A percentile compares a stretch with the other conserved stretches of the same genome.
These are phyloP conservation scores for Chlorella vulgaris DNA, from an alignment of 139 green algal species.

Conservation along the genomic window DNA sequence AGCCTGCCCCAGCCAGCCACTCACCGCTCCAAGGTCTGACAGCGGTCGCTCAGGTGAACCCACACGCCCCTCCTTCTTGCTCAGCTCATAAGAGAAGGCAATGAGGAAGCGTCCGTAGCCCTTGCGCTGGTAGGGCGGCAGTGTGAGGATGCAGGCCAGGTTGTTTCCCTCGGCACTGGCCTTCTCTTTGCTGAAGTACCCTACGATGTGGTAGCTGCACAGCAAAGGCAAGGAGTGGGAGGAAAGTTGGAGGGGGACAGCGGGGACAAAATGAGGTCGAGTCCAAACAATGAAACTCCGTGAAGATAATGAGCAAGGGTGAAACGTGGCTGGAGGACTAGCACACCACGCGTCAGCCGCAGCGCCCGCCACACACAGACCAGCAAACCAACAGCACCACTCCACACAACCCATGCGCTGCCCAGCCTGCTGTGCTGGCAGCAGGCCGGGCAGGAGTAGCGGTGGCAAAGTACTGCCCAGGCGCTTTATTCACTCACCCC, in stretches of 20 bases:
- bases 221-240: neutral
- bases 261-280: neutral
- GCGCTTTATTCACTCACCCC: conserved; percentile 56
- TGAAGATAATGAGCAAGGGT: neutral
- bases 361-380: too few relatives aligned
- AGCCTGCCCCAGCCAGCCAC: neutral
- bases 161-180: conserved; percentile 93
- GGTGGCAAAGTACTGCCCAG: neutral
- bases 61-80: conserved; percentile 92
- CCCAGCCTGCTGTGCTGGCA: neutral
- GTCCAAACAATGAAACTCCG: too few relatives aligned
- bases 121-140: conserved; percentile 98
- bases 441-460: neutral
- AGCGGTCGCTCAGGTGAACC: conserved; percentile 96
- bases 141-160: conserved; percentile 98
- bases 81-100: conserved; percentile 97
- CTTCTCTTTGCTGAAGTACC: conserved; percentile 96
- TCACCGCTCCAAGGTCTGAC: conserved; percentile 90
- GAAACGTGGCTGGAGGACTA: neutral
- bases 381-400: too few relatives aligned
- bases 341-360: too few relatives aligned
- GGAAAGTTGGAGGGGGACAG: neutral
- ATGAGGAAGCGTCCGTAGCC: conserved; percentile 99
- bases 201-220: conserved; percentile 87
- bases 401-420: neutral